A percentile compares a stretch with the other conserved stretches of the same genome.
phyloP scores from a whole-genome alignment of 2,329 filamentous ascomycete species.

The Pseudogymnoascus sp. region DNA sequence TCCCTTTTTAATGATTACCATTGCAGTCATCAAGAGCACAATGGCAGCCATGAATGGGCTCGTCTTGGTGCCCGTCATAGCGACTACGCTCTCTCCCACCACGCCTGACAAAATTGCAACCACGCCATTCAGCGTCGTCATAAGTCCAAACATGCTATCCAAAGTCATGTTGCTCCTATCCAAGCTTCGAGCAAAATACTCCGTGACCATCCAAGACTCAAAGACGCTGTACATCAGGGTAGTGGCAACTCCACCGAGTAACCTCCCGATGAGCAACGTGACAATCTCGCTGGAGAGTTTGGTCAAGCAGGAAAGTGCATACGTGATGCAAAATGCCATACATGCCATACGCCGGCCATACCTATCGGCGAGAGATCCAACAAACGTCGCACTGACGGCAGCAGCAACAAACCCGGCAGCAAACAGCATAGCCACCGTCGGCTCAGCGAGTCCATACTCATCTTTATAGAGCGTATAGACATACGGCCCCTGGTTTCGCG shows the following conservation, averaged over 20 bases:
- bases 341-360: constrained; percentile 40
- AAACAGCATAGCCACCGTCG: constrained; percentile 24
- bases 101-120: constrained; percentile 47
- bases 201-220: constrained; percentile 53
- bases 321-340: constrained; percentile 44
- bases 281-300: constrained; percentile 36
- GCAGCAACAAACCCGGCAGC: constrained; percentile 26
- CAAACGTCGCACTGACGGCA: constrained; percentile 26
- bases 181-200: constrained; percentile 41
- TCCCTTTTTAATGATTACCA: constrained; percentile 36
- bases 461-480: constrained; percentile 28
- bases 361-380: constrained; percentile 25
- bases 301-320: constrained; percentile 43
- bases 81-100: constrained; percentile 42
- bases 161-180: constrained; percentile 36
- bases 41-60: constrained; percentile 44
- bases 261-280: constrained; percentile 42
- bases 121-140: constrained; percentile 44
- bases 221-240: constrained; percentile 51
- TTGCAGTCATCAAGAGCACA: constrained; percentile 34
- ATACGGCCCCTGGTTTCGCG: constrained; percentile 32
- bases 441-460: constrained; percentile 24
- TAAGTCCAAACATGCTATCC: constrained; percentile 42
- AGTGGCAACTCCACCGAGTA: constrained; percentile 46
- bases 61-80: constrained; percentile 37